Conservation (phyloP, 2,329 filamentous ascomycete genomes). For the Botrytis sinoallii region DNA sequence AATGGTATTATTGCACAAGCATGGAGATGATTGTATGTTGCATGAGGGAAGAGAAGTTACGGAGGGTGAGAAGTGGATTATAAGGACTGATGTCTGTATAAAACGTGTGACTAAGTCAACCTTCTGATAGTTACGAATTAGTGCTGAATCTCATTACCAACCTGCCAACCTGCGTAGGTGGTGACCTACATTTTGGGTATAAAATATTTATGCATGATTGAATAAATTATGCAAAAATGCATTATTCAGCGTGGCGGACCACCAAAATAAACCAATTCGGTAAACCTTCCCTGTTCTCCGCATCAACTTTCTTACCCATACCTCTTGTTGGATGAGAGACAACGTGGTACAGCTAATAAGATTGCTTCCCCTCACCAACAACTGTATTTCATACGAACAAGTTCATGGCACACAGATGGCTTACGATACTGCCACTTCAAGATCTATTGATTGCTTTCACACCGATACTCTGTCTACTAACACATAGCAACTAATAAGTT, state of each 20-base stretch:
- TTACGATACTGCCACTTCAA: not conserved
- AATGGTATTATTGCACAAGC: slow-evolving; percentile 80
- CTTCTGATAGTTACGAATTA: not conserved
- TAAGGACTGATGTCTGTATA: slow-evolving; percentile 78
- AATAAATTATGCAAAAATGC: not conserved
- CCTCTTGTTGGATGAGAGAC: slow-evolving; percentile 6
- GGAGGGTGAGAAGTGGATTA: slow-evolving; percentile 85
- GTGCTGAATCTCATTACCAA: not conserved
- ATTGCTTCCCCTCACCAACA: not conserved
- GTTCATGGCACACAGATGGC: not conserved
- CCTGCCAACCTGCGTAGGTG: not conserved
- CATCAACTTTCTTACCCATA: not conserved
- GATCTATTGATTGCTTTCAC: slow-evolving; percentile 6
- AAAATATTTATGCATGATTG: not conserved
- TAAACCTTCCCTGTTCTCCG: not conserved
- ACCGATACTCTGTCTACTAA: not conserved
- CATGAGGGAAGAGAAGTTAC: slow-evolving; percentile 81
- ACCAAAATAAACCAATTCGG: not conserved
- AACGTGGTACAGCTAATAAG: not conserved
- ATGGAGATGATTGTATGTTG: slow-evolving; percentile 85
- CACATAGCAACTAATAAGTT: not conserved
- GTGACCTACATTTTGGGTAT: not conserved
- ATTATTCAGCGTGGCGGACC: not conserved
- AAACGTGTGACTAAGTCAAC: slow-evolving; percentile 37
- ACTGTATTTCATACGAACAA: not conserved